phyloP scores from a whole-genome alignment of 805 yeast genomes.

The Wickerhamiella allomyrinae region DNA sequence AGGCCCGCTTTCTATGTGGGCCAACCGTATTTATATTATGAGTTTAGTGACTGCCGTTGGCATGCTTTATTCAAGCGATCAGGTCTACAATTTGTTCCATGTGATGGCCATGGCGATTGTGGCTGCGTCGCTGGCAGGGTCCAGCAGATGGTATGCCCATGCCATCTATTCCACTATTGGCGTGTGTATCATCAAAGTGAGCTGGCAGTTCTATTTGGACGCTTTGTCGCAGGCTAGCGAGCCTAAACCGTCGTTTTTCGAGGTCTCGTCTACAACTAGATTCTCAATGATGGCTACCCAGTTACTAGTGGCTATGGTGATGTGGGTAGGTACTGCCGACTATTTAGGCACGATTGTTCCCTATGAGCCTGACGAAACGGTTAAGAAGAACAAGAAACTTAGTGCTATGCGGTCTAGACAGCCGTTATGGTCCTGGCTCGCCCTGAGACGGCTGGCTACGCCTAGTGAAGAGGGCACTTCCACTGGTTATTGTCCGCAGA shows the following conservation, averaged over 20 bases:
- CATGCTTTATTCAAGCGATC: not conserved
- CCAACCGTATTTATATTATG: not conserved
- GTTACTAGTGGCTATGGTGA: not conserved
- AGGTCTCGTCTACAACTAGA: not conserved
- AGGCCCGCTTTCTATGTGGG: not conserved
- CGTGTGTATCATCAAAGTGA: not conserved
- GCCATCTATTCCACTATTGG: not conserved
- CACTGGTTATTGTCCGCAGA: constrained; percentile 11
- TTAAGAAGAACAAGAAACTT: not conserved
- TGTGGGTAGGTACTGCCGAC: not conserved
- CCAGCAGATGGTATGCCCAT: not conserved
- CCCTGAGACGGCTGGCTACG: constrained; percentile 12
- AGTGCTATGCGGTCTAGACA: not conserved
- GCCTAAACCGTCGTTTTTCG: not conserved
- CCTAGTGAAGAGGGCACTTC: constrained; percentile 10
- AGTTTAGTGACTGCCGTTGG: not conserved
- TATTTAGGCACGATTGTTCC: not conserved
- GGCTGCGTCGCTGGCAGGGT: not conserved
- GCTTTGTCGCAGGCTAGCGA: not conserved
- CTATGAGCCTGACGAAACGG: not conserved
- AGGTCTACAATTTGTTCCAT: not conserved
- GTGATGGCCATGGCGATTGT: not conserved
- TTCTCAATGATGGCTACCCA: not conserved
- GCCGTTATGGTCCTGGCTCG: constrained; percentile 24
- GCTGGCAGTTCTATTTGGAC: not conserved